phyloP scores from a whole-genome alignment of 1,139 yeast genomes.

The Kodamaea alishanica region DNA sequence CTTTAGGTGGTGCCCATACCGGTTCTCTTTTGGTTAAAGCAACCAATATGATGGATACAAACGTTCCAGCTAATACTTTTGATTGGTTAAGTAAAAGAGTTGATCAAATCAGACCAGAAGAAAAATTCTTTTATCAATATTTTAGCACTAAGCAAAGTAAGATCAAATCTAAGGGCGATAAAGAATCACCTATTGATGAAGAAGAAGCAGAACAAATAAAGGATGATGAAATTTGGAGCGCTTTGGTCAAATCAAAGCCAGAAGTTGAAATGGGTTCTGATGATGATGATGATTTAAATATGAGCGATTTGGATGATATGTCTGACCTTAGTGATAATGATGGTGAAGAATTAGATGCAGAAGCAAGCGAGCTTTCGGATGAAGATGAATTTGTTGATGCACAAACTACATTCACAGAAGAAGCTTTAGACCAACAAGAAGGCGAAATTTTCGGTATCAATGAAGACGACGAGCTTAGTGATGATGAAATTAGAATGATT shows the following conservation, averaged over 20 bases:
- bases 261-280: constrained; percentile 62
- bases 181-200: constrained; percentile 18
- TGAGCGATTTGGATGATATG: constrained; percentile 49
- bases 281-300: constrained; percentile 39
- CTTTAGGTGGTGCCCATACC: constrained; percentile 87
- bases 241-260: constrained; percentile 79
- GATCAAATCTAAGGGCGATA: constrained; percentile 31
- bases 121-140: constrained; percentile 84
- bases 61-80: constrained; percentile 71
- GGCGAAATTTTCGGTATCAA: constrained; percentile 29
- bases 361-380: constrained; percentile 21
- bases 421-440: constrained; percentile 21
- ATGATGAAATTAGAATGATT: constrained; percentile 30
- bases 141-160: constrained; percentile 61
- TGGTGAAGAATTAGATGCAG: constrained; percentile 22
- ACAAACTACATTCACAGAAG: constrained; percentile 14
- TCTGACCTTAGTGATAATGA: constrained; percentile 30
- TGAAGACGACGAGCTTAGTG: constrained; percentile 37
- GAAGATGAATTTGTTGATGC: constrained; percentile 25
- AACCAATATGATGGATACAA: constrained; percentile 44
- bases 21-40: constrained; percentile 71
- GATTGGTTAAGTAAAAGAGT: constrained; percentile 74
- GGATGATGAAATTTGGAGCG: constrained; percentile 87
- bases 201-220: constrained; percentile 52
- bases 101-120: constrained; percentile 78